phyloP scores from a whole-genome alignment of 2,329 filamentous ascomycete species.

The Penicillium sp. region DNA sequence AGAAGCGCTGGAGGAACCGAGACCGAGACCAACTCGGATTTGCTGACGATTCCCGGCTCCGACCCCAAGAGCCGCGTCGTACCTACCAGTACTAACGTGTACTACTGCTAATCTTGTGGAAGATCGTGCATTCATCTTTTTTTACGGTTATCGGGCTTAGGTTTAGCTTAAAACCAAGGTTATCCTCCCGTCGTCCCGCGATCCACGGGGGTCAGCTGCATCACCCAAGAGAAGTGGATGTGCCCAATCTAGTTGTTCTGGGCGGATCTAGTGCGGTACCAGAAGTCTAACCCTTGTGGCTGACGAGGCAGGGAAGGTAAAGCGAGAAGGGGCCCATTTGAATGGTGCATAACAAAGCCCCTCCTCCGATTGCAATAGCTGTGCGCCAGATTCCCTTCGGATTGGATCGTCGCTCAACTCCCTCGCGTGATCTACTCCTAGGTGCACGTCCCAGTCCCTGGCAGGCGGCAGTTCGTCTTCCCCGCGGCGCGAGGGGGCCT shows the following conservation, averaged over 20 bases:
- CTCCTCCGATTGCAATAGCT: neutral
- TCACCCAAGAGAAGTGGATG: neutral
- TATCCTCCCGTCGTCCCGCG: neutral
- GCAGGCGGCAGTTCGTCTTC: constrained; percentile 11
- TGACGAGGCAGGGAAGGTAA: constrained; percentile 3
- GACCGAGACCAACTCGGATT: neutral
- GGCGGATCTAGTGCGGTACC: neutral
- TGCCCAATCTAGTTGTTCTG: neutral
- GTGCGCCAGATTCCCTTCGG: constrained; percentile 7
- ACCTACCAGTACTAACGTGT: no score
- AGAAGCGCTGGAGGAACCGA: no score
- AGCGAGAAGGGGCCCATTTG: neutral
- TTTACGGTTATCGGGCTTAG: neutral
- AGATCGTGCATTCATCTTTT: neutral
- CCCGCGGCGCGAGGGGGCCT: constrained; percentile 6
- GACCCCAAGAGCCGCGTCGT: neutral
- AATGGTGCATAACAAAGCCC: neutral
- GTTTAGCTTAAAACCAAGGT: constrained; percentile 5
- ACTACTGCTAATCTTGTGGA: no score
- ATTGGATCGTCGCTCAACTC: constrained; percentile 4
- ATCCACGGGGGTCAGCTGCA: neutral
- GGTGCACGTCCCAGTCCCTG: constrained; percentile 28
- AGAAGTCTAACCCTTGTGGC: neutral
- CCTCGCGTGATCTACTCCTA: constrained; percentile 23
- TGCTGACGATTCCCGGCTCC: neutral